These are phyloP conservation scores for Pseudogymnoascus sp. DNA, from an alignment of 2,329 filamentous ascomycete genomes.

Conservation along the genomic window DNA sequence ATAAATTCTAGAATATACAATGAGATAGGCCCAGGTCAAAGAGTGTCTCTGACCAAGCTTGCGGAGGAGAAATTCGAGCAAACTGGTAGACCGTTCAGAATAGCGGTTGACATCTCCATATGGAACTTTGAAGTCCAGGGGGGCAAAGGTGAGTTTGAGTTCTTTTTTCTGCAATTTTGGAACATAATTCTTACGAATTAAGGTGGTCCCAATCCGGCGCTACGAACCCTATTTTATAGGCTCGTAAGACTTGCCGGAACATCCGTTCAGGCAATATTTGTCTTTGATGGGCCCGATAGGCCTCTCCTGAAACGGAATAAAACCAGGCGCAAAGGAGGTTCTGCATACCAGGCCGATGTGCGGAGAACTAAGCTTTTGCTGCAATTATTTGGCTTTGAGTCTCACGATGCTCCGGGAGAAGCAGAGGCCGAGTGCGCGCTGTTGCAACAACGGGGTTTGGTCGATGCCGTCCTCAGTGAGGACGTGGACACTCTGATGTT, in stretches of 20 bases:
- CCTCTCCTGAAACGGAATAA: slow-evolving; percentile 86
- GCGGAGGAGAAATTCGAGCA: slow-evolving; percentile 67
- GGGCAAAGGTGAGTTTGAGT: slow-evolving; percentile 48
- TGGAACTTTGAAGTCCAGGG: slow-evolving; percentile 95
- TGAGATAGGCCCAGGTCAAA: slow-evolving; percentile 73
- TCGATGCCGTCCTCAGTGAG: slow-evolving; percentile 90
- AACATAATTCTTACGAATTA: slow-evolving; percentile 11
- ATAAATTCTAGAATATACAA: slow-evolving; percentile 63
- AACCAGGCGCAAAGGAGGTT: slow-evolving; percentile 53
- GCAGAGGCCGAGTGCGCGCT: slow-evolving; percentile 93
- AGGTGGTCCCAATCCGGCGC: slow-evolving; percentile 81
- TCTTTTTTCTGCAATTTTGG: not conserved
- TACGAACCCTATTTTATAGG: slow-evolving; percentile 88
- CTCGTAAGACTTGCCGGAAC: slow-evolving; percentile 66
- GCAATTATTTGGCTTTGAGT: slow-evolving; percentile 72
- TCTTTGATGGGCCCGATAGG: slow-evolving; percentile 82
- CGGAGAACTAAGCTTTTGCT: slow-evolving; percentile 65
- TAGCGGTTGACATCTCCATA: slow-evolving; percentile 92
- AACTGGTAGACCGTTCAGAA: slow-evolving; percentile 63
- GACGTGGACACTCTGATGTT: slow-evolving; percentile 99
- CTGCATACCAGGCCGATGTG: slow-evolving; percentile 56
- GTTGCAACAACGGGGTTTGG: slow-evolving; percentile 69
- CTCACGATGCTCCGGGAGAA: slow-evolving; percentile 84
- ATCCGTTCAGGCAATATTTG: slow-evolving; percentile 79
- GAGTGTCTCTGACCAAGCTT: slow-evolving; percentile 74